A percentile compares a stretch with the other conserved stretches of the same genome.
Conservation (phyloP, 176 grass and related monocot species). For the Bolboschoenus planiculmis region DNA sequence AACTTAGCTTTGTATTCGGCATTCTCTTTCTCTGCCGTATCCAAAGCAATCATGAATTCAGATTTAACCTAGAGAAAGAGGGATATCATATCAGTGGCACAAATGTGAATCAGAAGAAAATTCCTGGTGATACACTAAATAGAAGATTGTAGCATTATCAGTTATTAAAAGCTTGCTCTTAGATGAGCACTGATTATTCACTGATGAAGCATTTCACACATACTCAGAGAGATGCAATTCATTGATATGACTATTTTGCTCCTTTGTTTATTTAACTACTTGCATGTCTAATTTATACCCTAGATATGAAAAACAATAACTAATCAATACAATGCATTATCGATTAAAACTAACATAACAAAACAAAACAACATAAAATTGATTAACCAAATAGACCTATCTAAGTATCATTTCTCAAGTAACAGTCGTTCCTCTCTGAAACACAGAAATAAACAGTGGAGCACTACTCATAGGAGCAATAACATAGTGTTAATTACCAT, state of each 20-base stretch:
- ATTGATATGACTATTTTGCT: not conserved
- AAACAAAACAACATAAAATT: not conserved
- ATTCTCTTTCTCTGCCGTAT: constrained; percentile 67
- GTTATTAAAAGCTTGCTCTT: constrained; percentile 1
- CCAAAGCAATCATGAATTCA: constrained; percentile 63
- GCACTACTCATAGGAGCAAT: not conserved
- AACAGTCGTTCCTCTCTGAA: not conserved
- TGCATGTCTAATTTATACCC: not conserved
- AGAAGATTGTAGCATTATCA: not conserved
- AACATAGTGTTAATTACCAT: constrained; percentile 46
- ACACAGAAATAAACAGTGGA: not conserved
- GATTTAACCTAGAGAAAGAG: constrained; percentile 63
- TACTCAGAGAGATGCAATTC: not conserved
- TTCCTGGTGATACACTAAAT: constrained; percentile 1
- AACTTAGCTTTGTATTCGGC: constrained; percentile 52
- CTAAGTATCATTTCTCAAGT: not conserved
- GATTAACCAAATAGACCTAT: not conserved
- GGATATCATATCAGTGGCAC: not conserved
- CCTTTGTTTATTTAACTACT: not conserved
- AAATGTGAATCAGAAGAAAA: constrained; percentile 12
- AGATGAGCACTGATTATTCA: not conserved
- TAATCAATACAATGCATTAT: not conserved
- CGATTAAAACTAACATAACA: not conserved
- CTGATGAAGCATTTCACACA: not conserved
- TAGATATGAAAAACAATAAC: not conserved